Base-by-base conservation (phyloP, 768 basidiomycete genomes). In the Rhizopogon rudus region DNA sequence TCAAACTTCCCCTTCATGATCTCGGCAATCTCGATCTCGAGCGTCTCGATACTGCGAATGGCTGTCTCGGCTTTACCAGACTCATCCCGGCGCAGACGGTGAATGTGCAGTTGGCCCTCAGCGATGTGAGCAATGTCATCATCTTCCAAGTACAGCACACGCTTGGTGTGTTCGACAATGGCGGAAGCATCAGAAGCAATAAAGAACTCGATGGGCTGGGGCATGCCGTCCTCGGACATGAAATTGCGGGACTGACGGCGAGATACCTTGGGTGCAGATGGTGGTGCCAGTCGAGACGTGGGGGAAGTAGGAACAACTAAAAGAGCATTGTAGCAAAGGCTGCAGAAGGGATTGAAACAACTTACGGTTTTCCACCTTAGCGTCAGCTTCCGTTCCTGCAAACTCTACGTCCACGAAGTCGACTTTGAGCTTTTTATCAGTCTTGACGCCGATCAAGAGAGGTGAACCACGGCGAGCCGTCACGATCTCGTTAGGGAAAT, bases 1-100 rank as follows among this genome's bases (percentile, higher is more conserved):
- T 93, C 93, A 70, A 98, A 99, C 73, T 94, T 93, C 68, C 97
- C 97, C 81, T 99, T 99, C 97, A 98, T 98, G 77, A 99, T 98
- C 62, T 96, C 97, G n/a, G 96, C 96, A 44, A 99, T 84, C 74
- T 99, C 97, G 61, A 99, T 86, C 75, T 98, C 97, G 63, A 99
- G 85, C 5, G 94, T 97, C 77, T 98, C 97, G 72, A 99, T 98
- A 61, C 84, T 93, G 61, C 97, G 91, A 35, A 93, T 96, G 6
- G 69, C 64, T 33, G 91, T 67, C 33, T 85, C 84, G 46, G 77
- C 70, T 60, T 81, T 81, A 40, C 81, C 77, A 17, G 86, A 77
- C 60, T 92, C 93, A 61, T 90, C 85, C 68, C 92, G 86, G 61
- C 97, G 92, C 56, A 98, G 86, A 63, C 97, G 93, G 76, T 98